phyloP scores from a whole-genome alignment of 2,329 filamentous ascomycete genomes.

The Alternaria angustiovoidea region DNA sequence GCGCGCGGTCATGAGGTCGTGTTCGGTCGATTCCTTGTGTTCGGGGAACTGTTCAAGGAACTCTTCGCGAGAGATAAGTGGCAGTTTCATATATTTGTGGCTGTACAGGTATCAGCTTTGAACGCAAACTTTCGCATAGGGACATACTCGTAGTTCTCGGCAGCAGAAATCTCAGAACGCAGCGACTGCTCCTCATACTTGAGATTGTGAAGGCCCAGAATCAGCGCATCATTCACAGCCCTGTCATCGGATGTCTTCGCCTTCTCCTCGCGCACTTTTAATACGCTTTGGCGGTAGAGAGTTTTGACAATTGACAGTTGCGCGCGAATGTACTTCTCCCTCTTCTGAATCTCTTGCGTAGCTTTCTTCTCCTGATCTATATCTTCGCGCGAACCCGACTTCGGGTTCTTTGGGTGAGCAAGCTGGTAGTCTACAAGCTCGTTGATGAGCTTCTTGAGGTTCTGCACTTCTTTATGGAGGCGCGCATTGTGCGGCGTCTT shows the following conservation, averaged over 20 bases:
- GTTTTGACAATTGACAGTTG: slow-evolving; percentile 68
- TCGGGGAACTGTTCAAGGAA: slow-evolving; percentile 82
- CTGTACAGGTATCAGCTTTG: slow-evolving; percentile 54
- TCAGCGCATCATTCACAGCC: slow-evolving; percentile 88
- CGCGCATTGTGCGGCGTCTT: slow-evolving; percentile 42
- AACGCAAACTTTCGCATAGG: not conserved
- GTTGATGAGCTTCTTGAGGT: slow-evolving; percentile 41
- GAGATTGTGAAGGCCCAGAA: slow-evolving; percentile 92
- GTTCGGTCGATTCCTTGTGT: slow-evolving; percentile 74
- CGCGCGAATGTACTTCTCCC: slow-evolving; percentile 79
- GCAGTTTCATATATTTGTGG: slow-evolving; percentile 87
- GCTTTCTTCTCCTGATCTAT: slow-evolving; percentile 37
- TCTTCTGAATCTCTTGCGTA: slow-evolving; percentile 35
- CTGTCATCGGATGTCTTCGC: slow-evolving; percentile 83
- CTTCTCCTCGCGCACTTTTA: slow-evolving; percentile 86
- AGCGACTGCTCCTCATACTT: slow-evolving; percentile 96
- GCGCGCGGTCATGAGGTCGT: slow-evolving; percentile 84
- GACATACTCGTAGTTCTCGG: slow-evolving; percentile 88
- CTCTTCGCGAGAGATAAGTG: slow-evolving; percentile 82
- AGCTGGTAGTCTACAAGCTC: slow-evolving; percentile 45
- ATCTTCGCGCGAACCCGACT: slow-evolving; percentile 29
- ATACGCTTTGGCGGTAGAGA: slow-evolving; percentile 81
- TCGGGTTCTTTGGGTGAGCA: slow-evolving; percentile 34
- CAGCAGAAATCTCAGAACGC: slow-evolving; percentile 86
- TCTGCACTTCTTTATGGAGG: slow-evolving; percentile 43